Evolutionary conservation across 2,329 filamentous ascomycete genomes (phyloP).

Genomic region (Camillea tinctor): DNA sequence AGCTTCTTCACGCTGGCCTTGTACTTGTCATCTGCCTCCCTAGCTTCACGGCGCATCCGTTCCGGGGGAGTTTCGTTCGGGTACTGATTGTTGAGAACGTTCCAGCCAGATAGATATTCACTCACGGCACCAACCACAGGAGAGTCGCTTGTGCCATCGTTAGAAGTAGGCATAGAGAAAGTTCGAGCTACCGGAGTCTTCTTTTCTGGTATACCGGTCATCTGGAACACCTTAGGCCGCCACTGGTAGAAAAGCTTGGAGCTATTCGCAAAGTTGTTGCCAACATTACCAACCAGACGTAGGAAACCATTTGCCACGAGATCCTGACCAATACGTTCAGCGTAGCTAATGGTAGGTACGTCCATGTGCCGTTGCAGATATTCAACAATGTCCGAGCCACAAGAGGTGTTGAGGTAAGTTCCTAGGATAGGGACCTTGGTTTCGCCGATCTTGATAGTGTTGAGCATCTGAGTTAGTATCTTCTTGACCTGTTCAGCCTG

Average conservation of each 20-base stretch:
- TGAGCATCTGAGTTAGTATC: conserved; percentile 81
- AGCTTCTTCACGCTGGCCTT: conserved; percentile 82
- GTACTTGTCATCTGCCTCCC: conserved; percentile 90
- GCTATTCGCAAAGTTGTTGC: conserved; percentile 94
- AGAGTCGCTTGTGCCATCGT: conserved; percentile 65
- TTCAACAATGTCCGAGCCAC: conserved; percentile 89
- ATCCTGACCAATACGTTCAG: conserved; percentile 93
- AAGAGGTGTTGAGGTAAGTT: conserved; percentile 89
- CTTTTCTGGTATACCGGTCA: conserved; percentile 86
- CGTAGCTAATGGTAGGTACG: conserved; percentile 80
- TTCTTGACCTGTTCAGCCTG: conserved; percentile 85
- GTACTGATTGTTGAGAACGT: conserved; percentile 82
- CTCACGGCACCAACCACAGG: conserved; percentile 79
- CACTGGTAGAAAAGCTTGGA: conserved; percentile 98
- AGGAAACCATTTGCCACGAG: conserved; percentile 83
- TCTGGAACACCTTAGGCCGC: conserved; percentile 86
- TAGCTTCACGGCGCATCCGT: conserved; percentile 81
- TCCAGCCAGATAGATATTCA: conserved; percentile 91
- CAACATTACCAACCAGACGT: conserved; percentile 88
- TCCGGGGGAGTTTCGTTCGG: conserved; percentile 93
- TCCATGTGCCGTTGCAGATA: conserved; percentile 89
- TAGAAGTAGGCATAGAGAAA: conserved; percentile 67
- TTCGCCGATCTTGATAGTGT: conserved; percentile 82
- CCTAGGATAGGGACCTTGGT: conserved; percentile 94
- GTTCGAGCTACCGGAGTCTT: conserved; percentile 71